Percentiles rank a stretch among this genome's conserved stretches.
Conservation (phyloP, 2,329 filamentous ascomycete species). For the Aspergillus sclerotialis region DNA sequence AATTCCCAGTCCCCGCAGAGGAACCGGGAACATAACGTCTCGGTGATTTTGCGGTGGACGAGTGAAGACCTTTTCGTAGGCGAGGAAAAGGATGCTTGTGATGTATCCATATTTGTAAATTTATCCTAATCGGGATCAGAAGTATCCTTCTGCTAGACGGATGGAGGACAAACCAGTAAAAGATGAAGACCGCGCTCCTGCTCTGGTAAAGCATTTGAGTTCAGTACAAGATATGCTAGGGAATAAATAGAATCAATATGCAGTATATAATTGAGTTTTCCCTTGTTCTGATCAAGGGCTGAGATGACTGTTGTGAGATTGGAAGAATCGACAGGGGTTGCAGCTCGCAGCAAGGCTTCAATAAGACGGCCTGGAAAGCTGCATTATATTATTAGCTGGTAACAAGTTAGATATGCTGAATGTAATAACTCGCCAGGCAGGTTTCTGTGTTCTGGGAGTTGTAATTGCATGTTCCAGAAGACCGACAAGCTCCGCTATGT, state of each 20-base stretch:
- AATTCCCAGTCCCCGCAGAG: constrained; percentile 1
- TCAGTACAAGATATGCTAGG: constrained; percentile 11
- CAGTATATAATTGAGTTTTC: constrained; percentile 1
- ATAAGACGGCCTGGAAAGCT: constrained; percentile 4
- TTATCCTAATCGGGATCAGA: constrained; percentile 6
- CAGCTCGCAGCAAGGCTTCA: constrained; percentile 3
- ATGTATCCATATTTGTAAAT: neutral
- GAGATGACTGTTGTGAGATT: constrained; percentile 2
- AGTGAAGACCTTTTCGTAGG: neutral
- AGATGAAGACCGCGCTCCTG: constrained; percentile 10
- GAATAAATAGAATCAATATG: constrained; percentile 7
- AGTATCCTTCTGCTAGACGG: neutral
- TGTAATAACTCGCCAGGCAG: neutral
- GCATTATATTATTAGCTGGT: too few relatives aligned
- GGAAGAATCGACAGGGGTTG: neutral
- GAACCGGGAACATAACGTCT: constrained; percentile 6
- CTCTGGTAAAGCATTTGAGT: constrained; percentile 2
- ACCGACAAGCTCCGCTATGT: neutral
- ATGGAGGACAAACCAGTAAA: constrained; percentile 9
- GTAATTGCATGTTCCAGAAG: constrained; percentile 3
- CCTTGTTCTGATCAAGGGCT: constrained; percentile 1
- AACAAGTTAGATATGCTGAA: neutral
- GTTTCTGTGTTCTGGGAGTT: neutral
- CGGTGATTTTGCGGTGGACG: constrained; percentile 3
- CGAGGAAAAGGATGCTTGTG: constrained; percentile 2